Base-by-base conservation (phyloP, 2,329 filamentous ascomycete genomes). In the Macrophomina pseudophaseolina region DNA sequence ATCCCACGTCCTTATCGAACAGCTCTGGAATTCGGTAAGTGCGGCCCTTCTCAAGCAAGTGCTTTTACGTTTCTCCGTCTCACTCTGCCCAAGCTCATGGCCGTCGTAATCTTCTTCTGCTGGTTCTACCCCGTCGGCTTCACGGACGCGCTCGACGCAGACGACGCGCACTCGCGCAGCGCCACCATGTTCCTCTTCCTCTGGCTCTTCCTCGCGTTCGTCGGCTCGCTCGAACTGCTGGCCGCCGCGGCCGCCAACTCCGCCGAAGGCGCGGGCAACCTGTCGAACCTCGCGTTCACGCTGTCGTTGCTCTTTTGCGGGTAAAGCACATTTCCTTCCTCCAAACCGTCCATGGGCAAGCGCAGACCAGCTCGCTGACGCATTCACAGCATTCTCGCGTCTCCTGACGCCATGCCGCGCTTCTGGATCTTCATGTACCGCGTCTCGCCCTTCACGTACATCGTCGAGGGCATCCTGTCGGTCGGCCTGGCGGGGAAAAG, bases 351-450 rank as follows among this genome's bases (percentile, higher is more conserved):
- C 8, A 40, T 3, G 7, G 2, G 23, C 2, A 40, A 40, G 38
- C 14, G 38, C 38, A 14, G 38, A 40, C 23, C 23, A 23, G 23
- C 23, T 40, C 14, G 14, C 38, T 40, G 14, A 64, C 18, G 7
- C 42, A 9, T 28, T 67, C 77, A 78, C 68, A 80, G 88, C 81
- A 88, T 93, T 58, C 83, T 94, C 68, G 87, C 87, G 48, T 80
- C 80, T 5, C 88, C 88, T 0, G 76, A 79, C 9, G 77, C 79
- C 2, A 83, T 93, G 23, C 90, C 90, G 0, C 81, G 85, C 3
- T 92, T 93, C 82, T 93, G 90, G 90, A 87, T 88, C 69, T 91
- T 91, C 81, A 90, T 92, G 88, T 93, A 93, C 77, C 86, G 89
- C 44, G 80, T 91, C 54, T 92, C 88, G 0, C 91, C 92, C 0